Base-by-base conservation (phyloP, 2,329 filamentous ascomycete species). In the Colletotrichum brevisporum region DNA sequence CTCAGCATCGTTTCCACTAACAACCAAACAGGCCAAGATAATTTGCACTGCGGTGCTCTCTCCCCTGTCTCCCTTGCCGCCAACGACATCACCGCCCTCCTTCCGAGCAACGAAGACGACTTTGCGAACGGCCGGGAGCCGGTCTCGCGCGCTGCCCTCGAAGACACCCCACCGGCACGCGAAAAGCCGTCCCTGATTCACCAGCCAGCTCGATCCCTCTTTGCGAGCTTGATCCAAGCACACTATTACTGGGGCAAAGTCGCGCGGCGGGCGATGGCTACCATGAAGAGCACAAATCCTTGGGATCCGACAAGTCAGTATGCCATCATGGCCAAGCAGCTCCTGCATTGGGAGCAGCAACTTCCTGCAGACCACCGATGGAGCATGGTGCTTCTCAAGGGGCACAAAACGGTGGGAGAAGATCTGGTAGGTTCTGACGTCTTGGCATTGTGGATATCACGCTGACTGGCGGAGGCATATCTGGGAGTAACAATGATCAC, bases 231-330 rank as follows among this genome's bases (percentile, higher is more conserved):
- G 3, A 86, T 89, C 71, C 86, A 89, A 69, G 83, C 84, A 16
- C 86, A 88, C 64, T 80, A 85, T 61, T 83, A 85, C 63, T 89
- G 87, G 87, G 86, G 86, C 5, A 79, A 79, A 13, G 82, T 88
- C 13, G 83, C 85, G 2, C 81, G 86, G 4, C 79, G 85, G 8
- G 83, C 85, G 12, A 81, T 86, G 9, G 81, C 78, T 24, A 81
- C 84, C 55, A 81, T 81, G 51, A 82, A 79, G 27, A 83, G 80
- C 60, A 73, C 76, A n/a, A 74, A 78, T 9, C 85, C 86, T 0
- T 85, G 85, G 81, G 83, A 88, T 10, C 70, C 76, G 3, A 74
- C 77, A 5, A 88, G 85, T 75, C 83, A 87, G 50, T 88, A 85
- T 72, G 80, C 81, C 2, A 77, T 77, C 47, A 81, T 86, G 67